Evolutionary conservation across 345 rosid species (phyloP), one percentile per base, ranked within the genome.

Genomic region (Dipteronia dyeriana): DNA sequence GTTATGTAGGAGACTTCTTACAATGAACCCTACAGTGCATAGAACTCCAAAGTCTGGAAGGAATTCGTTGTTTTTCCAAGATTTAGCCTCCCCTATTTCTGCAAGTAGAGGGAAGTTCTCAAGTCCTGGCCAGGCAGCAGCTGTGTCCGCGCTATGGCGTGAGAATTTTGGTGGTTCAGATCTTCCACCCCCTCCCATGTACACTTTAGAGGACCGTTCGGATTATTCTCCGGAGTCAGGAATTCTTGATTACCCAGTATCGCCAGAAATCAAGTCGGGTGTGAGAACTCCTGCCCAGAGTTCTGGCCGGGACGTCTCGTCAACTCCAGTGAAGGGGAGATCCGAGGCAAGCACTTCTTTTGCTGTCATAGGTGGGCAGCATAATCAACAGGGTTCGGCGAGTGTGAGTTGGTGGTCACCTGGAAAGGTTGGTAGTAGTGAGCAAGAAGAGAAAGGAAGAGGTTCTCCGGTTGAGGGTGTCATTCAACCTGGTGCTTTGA

Each of bases 111-210:
- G 95, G 8, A 96, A 91, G 67, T 94, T 94, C 81, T 90, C 95
- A 0, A 94, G 57, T 70, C 89, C 98, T 0, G 97, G 93, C 1
- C 98, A 96, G 76, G 90, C 93, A 49, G 97, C 99, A 4, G 99
- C 98, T 0, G 99, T 96, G 5, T 96, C 99, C 16, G 92, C 99
- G n/a, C 85, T 92, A 73, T 90, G 99, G 98, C 94, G 94, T n/a
- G 99, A 96, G 73, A 94, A 90, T 85, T 85, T 88, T 5, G 91
- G 93, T 69, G 89, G 90, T 65, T 89, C 97, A 0, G 97, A 96
- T 87, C 97, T 96, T 83, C 99, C 99, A 1, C 98, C 99, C 0
- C 99, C 98, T 76, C 99, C 99, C 4, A 81, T 94, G 85, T 90
- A 81, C 79, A 92, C 98, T 7, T 71, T 96, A 84, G 97, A 94